Conservation (phyloP, 768 basidiomycete genomes). For the Tulasnella sp. region DNA sequence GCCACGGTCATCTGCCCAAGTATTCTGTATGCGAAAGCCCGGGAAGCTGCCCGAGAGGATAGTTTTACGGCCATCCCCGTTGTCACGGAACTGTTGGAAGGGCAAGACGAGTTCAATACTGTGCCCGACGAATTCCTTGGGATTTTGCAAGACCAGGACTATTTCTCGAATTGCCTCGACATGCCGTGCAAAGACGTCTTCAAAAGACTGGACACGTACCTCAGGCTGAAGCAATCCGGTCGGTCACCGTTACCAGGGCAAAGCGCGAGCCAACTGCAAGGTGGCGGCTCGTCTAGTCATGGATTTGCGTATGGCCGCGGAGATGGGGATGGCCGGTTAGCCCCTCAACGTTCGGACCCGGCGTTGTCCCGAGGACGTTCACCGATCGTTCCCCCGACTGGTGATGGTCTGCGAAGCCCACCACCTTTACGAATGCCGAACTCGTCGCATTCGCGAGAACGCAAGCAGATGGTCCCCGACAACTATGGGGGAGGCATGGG, state of each 20-base stretch:
- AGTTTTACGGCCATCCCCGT: conserved; percentile 83
- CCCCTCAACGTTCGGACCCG: conserved; percentile 18
- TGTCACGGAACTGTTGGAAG: conserved; percentile 73
- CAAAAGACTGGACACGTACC: conserved; percentile 89
- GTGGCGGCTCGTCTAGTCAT: neutral
- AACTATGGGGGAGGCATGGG: neutral
- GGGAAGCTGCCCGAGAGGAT: conserved; percentile 81
- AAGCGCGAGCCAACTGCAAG: neutral
- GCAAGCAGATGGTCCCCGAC: conserved; percentile 2
- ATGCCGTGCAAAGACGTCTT: conserved; percentile 89
- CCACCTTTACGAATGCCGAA: neutral
- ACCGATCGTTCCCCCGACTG: neutral
- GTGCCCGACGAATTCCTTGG: conserved; percentile 82
- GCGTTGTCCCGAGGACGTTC: conserved; percentile 14
- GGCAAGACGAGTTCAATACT: conserved; percentile 92
- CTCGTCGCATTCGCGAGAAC: conserved; percentile 6
- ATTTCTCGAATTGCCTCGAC: conserved; percentile 78
- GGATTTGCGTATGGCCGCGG: neutral
- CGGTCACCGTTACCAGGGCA: neutral
- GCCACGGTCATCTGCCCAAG: conserved; percentile 98
- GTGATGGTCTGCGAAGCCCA: conserved; percentile 3
- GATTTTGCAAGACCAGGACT: conserved; percentile 83
- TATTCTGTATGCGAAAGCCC: conserved; percentile 73
- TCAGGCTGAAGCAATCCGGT: conserved; percentile 25
- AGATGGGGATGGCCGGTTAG: conserved; percentile 6